Evolutionary conservation across 352 stramenopile species (phyloP), one percentile per base, ranked within the genome.

Genomic region (Phytophthora constricta): DNA sequence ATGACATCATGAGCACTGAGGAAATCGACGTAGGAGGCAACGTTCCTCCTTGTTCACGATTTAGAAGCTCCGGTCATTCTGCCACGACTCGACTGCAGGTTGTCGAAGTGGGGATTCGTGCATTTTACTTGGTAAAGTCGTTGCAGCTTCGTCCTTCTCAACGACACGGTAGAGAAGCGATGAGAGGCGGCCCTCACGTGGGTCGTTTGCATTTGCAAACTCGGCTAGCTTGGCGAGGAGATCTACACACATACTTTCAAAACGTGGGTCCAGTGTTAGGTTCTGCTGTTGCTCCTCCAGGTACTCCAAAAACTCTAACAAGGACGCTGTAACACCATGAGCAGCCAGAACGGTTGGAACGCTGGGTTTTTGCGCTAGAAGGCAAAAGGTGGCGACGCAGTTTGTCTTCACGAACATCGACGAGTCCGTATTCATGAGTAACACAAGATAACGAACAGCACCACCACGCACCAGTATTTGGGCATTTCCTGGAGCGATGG

Each of bases 191-290:
- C 68, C 72, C 51, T 93, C 85, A 5, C 74, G 65, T 2, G 83
- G 68, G 23, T 90, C 82, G 10, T 86, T 73, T 1, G 77, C 60
- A 2, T 72, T 82, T n/a, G 80, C 79, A 46, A 86, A 92, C 49
- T 80, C 68, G 3, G 85, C 85, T 2, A 93, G 68, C 27, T 72
- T 72, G 1, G 83, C 82, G 26, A 93, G 67, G 50, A 93, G 56
- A 63, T 92, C 81, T 3, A 90, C 54, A 53, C 83, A 92, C 80
- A 93, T 91, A 39, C 58, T 75, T 58, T 91, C 74, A 2, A 90
- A 70, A 22, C 77, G 46, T 2, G 67, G 27, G 28, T 85, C 66
- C n/a, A 65, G 27, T 2, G 50, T 50, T 23, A 4, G 16, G 22
- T 56, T 14, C 17, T 13, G 28, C 5, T 70, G 48, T 16, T 52